Conservation (phyloP, 208 protist species). For the Herpetomonas samuelpessoai region DNA sequence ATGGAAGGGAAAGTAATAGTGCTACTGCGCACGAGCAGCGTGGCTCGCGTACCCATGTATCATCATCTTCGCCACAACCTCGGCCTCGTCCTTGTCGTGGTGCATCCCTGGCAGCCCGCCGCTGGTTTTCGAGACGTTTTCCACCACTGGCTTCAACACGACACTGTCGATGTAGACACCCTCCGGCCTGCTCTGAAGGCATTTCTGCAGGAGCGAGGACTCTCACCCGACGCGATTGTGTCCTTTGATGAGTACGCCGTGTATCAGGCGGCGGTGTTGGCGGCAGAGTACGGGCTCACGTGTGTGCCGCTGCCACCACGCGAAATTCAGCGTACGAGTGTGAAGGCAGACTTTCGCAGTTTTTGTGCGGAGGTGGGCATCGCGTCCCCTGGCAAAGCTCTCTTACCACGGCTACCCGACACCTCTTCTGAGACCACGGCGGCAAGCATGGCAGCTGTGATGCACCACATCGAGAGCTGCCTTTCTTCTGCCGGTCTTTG, state of each 20-base stretch:
- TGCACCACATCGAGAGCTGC: neutral
- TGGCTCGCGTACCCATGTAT: conserved; percentile 61
- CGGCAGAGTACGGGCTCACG: conserved; percentile 19
- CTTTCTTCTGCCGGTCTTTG: neutral
- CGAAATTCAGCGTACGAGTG: conserved; percentile 35
- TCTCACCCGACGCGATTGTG: conserved; percentile 53
- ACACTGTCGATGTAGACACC: conserved; percentile 43
- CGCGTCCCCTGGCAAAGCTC: conserved; percentile 21
- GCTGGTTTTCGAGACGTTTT: conserved; percentile 47
- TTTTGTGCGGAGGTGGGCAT: conserved; percentile 43
- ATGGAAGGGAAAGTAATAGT: conserved; percentile 68
- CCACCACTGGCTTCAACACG: conserved; percentile 40
- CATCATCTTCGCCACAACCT: conserved; percentile 30
- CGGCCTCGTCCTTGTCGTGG: conserved; percentile 45
- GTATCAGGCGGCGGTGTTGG: conserved; percentile 52
- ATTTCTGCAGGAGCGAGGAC: conserved; percentile 19
- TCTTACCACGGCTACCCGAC: conserved; percentile 11
- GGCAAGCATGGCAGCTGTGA: neutral
- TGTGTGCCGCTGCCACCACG: conserved; percentile 48
- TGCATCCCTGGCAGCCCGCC: conserved; percentile 33
- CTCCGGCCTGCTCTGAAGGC: conserved; percentile 23
- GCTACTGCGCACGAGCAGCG: conserved; percentile 67
- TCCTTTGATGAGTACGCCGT: conserved; percentile 87
- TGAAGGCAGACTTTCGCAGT: conserved; percentile 58
- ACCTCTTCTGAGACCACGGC: neutral